These are phyloP conservation scores for Plasmodium berghei DNA, from an alignment of 169 alveolate species.

Conservation along the genomic window DNA sequence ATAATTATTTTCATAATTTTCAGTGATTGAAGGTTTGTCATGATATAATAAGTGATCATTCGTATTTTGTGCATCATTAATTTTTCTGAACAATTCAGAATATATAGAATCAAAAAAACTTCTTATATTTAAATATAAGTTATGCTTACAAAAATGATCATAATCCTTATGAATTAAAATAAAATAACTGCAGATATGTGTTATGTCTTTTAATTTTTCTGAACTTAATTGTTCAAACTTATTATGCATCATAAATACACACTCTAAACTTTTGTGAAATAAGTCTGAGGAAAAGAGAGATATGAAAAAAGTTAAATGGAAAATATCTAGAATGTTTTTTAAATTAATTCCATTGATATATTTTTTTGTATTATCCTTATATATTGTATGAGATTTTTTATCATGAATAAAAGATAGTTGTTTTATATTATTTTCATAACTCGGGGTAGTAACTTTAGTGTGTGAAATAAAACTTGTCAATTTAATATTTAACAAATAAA, in stretches of 20 bases:
- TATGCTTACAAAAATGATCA: not conserved
- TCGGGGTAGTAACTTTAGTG: no score
- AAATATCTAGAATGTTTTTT: constrained; percentile 9
- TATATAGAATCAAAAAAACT: constrained; percentile 13
- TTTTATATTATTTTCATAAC: not conserved
- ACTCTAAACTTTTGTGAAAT: constrained; percentile 22
- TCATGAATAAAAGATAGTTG: not conserved
- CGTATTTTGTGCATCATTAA: not conserved
- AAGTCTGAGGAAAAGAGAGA: constrained; percentile 1
- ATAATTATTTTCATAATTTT: no score
- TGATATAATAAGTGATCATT: not conserved
- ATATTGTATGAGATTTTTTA: not conserved
- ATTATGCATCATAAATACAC: constrained; percentile 14
- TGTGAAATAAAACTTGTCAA: constrained; percentile 10
- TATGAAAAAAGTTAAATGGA: constrained; percentile 20
- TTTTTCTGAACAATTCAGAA: constrained; percentile 2
- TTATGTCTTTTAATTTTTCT: constrained; percentile 18
- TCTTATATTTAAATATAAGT: constrained; percentile 8
- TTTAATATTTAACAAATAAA: constrained; percentile 31
- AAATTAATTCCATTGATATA: not conserved
- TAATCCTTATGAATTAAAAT: constrained; percentile 32
- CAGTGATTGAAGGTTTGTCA: no score
- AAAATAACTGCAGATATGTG: constrained; percentile 26
- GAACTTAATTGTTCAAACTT: constrained; percentile 8
- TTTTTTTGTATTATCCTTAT: not conserved